Conservation (phyloP, 2,329 filamentous ascomycete genomes). For the Dactylellina drechsleri region DNA sequence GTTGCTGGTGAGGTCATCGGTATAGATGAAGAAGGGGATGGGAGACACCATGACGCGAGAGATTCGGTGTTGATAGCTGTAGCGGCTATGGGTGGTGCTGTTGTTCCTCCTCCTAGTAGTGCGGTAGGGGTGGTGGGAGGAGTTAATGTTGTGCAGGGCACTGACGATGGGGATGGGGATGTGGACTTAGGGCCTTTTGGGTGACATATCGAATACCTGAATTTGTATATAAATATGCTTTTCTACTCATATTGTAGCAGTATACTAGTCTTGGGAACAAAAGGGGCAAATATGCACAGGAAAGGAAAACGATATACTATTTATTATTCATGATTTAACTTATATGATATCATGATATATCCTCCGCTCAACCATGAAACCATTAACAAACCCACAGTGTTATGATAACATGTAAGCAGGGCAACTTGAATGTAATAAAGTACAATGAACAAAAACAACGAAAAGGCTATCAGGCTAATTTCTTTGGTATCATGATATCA, state of each 20-base stretch:
- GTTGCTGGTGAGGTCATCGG: constrained; percentile 17
- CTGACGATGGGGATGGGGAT: constrained; percentile 27
- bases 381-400: too few species aligned
- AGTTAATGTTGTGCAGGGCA: neutral
- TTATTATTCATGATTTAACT: constrained; percentile 2
- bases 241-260: too few species aligned
- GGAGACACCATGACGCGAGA: constrained; percentile 9
- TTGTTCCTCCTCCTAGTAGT: neutral
- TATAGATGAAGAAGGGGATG: constrained; percentile 23
- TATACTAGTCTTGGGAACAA: neutral
- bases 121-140: too few species aligned
- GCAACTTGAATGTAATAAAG: too few species aligned
- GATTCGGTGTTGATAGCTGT: constrained; percentile 40
- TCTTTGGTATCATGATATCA: constrained; percentile 33
- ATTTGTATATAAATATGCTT: too few species aligned
- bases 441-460: neutral
- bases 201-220: neutral
- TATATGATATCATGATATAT: neutral
- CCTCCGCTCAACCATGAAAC: too few species aligned
- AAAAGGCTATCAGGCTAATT: neutral
- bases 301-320: neutral
- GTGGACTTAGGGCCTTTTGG: constrained; percentile 29
- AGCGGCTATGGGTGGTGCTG: constrained; percentile 21
- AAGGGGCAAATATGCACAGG: neutral
- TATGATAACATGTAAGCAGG: too few species aligned